These are phyloP conservation scores for Camellia japonica DNA, from an alignment of 148 eudicot species.

Conservation along the genomic window DNA sequence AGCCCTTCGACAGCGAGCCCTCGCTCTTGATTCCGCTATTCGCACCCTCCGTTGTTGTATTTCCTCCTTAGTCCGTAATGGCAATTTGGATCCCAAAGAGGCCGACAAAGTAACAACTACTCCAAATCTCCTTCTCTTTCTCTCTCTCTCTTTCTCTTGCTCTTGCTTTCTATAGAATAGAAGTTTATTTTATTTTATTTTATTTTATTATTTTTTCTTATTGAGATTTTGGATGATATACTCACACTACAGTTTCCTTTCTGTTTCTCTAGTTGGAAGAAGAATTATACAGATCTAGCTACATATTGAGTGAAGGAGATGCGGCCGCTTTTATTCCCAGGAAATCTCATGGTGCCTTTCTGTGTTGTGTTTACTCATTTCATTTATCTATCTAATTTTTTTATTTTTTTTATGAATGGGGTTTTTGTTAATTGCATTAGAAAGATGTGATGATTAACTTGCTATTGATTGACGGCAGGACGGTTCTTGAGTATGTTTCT, in stretches of 20 bases:
- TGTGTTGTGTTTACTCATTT: background rate
- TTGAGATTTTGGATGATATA: background rate
- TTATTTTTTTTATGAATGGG: background rate
- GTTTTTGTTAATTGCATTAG: background rate
- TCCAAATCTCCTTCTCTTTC: background rate
- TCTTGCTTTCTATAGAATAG: no score
- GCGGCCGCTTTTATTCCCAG: conserved; percentile 88
- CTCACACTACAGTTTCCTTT: conserved; percentile 2
- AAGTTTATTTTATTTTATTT: no score
- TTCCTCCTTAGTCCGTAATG: conserved; percentile 27
- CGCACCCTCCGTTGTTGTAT: conserved; percentile 45
- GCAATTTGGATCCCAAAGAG: conserved; percentile 43
- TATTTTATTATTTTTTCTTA: no score
- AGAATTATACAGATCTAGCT: conserved; percentile 65
- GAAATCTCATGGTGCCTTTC: conserved; percentile 57
- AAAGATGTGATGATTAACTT: background rate
- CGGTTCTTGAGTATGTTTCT: conserved; percentile 74
- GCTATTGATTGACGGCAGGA: conserved; percentile 39
- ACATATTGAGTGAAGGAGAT: conserved; percentile 78
- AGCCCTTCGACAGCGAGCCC: conserved; percentile 58
- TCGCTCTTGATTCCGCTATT: conserved; percentile 53
- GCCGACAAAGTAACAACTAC: conserved; percentile 52
- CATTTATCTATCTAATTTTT: conserved; percentile 1
- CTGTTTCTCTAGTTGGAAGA: conserved; percentile 60
- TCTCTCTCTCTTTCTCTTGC: no score